phyloP scores from a whole-genome alignment of 2,329 filamentous ascomycete genomes.

The Trichocomaceae sp. region DNA sequence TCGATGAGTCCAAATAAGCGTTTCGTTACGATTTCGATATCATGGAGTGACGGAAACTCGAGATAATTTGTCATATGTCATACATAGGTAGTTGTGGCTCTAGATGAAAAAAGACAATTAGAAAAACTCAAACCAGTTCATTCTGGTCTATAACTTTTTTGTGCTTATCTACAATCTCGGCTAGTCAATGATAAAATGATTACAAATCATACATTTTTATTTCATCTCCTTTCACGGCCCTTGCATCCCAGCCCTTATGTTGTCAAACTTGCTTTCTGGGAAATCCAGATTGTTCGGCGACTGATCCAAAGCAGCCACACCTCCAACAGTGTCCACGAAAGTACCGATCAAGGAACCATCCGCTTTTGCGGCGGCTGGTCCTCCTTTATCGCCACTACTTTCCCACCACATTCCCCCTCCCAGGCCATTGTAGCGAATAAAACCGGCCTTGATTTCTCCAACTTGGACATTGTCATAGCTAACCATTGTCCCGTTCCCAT shows the following conservation, averaged over 20 bases:
- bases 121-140: slow-evolving; percentile 5
- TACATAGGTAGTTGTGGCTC: slow-evolving; percentile 3
- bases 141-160: slow-evolving; percentile 1
- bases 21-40: slow-evolving; percentile 12
- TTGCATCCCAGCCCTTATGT: slow-evolving; percentile 28
- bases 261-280: slow-evolving; percentile 38
- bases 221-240: background rate
- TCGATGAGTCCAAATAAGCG: slow-evolving; percentile 57
- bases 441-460: slow-evolving; percentile 63
- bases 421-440: slow-evolving; percentile 58
- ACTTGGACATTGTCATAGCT: slow-evolving; percentile 61
- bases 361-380: slow-evolving; percentile 32
- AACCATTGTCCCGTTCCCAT: slow-evolving; percentile 60
- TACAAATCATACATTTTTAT: background rate
- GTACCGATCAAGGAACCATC: slow-evolving; percentile 61
- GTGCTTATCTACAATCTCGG: background rate
- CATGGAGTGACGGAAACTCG: slow-evolving; percentile 5
- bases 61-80: slow-evolving; percentile 1
- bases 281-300: slow-evolving; percentile 30
- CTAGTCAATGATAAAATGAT: background rate
- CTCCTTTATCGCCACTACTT: slow-evolving; percentile 67
- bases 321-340: slow-evolving; percentile 34
- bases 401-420: slow-evolving; percentile 99
- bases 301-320: slow-evolving; percentile 28
- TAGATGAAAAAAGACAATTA: slow-evolving; percentile 12